Percentiles rank a stretch among this genome's conserved stretches.
These are phyloP conservation scores for Danielozyma ontarioensis DNA, from an alignment of 805 yeast species.

Conservation along the genomic window DNA sequence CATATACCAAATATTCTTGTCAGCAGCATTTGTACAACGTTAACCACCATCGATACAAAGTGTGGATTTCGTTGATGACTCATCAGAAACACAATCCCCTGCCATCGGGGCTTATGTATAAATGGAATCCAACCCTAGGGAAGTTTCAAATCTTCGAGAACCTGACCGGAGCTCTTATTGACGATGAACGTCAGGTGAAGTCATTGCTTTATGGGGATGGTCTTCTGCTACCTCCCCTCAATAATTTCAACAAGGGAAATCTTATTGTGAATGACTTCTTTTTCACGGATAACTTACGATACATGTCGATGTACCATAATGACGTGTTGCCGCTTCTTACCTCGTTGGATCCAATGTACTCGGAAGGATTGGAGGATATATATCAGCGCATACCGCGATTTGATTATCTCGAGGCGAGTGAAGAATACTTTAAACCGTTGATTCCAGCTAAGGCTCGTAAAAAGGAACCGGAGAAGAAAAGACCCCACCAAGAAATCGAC, in stretches of 20 bases:
- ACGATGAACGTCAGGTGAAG: constrained; percentile 28
- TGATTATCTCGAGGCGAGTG: constrained; percentile 23
- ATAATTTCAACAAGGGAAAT: constrained; percentile 26
- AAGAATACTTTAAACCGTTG: constrained; percentile 22
- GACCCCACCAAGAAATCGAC: constrained; percentile 6
- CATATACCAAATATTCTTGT: constrained; percentile 35
- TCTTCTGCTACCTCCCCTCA: constrained; percentile 24
- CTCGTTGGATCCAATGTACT: constrained; percentile 20
- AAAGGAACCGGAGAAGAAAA: constrained; percentile 7
- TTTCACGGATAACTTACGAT: constrained; percentile 26
- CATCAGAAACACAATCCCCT: constrained; percentile 17
- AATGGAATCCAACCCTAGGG: constrained; percentile 33
- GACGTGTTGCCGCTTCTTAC: constrained; percentile 28
- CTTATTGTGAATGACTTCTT: constrained; percentile 33
- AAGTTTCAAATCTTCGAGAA: constrained; percentile 28
- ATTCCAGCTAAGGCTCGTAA: constrained; percentile 14
- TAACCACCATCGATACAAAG: constrained; percentile 29
- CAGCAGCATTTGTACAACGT: constrained; percentile 34
- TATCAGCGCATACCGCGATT: constrained; percentile 29
- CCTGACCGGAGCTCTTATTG: constrained; percentile 16
- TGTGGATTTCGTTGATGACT: constrained; percentile 30
- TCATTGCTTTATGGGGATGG: constrained; percentile 25
- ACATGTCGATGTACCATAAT: constrained; percentile 34
- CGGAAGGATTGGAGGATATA: constrained; percentile 24
- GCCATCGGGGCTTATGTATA: constrained; percentile 20